Percentiles rank a stretch among this genome's conserved stretches.
Evolutionary conservation across 441 rosid genomes (phyloP).

Genomic region (Gossypium lobatum): DNA sequence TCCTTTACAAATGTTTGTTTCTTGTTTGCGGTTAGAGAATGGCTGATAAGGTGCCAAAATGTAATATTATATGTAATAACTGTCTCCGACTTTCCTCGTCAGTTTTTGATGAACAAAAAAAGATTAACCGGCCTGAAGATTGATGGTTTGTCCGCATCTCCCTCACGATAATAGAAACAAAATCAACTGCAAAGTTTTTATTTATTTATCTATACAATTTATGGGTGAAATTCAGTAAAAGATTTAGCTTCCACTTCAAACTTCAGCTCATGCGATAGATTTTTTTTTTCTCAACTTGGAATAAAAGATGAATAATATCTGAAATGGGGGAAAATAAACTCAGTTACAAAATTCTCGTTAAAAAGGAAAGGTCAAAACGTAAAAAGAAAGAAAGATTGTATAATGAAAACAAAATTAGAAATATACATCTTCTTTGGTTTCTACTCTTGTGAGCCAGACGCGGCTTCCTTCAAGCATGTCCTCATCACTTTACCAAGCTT

Average conservation of each 20-base stretch:
- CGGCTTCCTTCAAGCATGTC: conserved; percentile 52
- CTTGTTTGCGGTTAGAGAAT: too few relatives aligned
- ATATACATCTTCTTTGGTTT: not conserved
- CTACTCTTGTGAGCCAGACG: conserved; percentile 34
- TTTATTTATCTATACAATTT: not conserved
- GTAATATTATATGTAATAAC: too few relatives aligned
- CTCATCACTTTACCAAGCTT: conserved; percentile 62
- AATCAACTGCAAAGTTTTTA: not conserved
- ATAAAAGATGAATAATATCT: not conserved
- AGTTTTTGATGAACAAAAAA: too few relatives aligned
- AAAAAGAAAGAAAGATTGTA: not conserved
- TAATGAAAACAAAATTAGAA: not conserved
- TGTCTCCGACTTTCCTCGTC: too few relatives aligned
- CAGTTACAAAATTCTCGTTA: not conserved
- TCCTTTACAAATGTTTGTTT: too few relatives aligned
- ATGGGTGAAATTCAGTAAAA: not conserved
- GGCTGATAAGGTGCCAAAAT: too few relatives aligned
- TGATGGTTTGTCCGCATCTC: not conserved
- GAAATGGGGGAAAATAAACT: not conserved
- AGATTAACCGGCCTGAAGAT: not conserved
- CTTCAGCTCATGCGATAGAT: not conserved
- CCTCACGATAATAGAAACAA: not conserved
- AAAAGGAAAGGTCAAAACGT: not conserved
- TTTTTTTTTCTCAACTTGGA: not conserved
- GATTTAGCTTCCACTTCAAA: not conserved